These are phyloP conservation scores for Asterophora lycoperdoides DNA, from an alignment of 768 basidiomycete species.

Conservation along the genomic window DNA sequence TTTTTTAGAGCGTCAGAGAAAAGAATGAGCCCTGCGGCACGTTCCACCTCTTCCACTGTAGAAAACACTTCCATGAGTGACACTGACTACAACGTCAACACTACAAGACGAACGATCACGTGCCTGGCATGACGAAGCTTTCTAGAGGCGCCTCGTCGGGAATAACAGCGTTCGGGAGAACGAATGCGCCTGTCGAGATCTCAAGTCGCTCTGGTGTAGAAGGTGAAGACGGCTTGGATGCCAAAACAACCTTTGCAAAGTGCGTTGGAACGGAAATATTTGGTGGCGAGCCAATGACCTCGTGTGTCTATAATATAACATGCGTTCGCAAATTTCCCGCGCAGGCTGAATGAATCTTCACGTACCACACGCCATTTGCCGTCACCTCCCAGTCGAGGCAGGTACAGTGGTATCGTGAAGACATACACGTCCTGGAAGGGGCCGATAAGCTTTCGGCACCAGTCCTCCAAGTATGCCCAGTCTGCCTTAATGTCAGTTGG, in stretches of 20 bases:
- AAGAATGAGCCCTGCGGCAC: slow-evolving; percentile 81
- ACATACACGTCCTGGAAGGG: slow-evolving; percentile 93
- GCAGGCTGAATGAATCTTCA: slow-evolving; percentile 14
- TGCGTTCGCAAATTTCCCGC: background rate
- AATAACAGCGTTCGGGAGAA: slow-evolving; percentile 92
- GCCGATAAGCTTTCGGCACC: slow-evolving; percentile 87
- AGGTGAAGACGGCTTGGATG: slow-evolving; percentile 70
- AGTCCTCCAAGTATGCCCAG: slow-evolving; percentile 96
- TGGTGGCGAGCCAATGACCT: slow-evolving; percentile 92
- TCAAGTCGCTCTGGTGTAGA: slow-evolving; percentile 67
- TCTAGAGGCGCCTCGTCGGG: slow-evolving; percentile 78
- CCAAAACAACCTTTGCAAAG: slow-evolving; percentile 93
- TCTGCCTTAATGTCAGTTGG: slow-evolving; percentile 44
- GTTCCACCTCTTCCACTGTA: slow-evolving; percentile 88
- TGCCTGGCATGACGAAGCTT: slow-evolving; percentile 80
- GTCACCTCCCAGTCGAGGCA: slow-evolving; percentile 79
- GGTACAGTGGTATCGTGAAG: slow-evolving; percentile 96
- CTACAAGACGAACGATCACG: slow-evolving; percentile 17
- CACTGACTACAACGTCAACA: too few species aligned
- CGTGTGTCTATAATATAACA: slow-evolving; percentile 59
- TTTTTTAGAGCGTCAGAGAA: slow-evolving; percentile 79
- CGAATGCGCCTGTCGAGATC: slow-evolving; percentile 88
- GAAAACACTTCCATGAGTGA: background rate
- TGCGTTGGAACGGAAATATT: slow-evolving; percentile 94
- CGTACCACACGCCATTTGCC: slow-evolving; percentile 95